Conservation (phyloP, 2,329 filamentous ascomycete species). For the Amauroascus niger region DNA sequence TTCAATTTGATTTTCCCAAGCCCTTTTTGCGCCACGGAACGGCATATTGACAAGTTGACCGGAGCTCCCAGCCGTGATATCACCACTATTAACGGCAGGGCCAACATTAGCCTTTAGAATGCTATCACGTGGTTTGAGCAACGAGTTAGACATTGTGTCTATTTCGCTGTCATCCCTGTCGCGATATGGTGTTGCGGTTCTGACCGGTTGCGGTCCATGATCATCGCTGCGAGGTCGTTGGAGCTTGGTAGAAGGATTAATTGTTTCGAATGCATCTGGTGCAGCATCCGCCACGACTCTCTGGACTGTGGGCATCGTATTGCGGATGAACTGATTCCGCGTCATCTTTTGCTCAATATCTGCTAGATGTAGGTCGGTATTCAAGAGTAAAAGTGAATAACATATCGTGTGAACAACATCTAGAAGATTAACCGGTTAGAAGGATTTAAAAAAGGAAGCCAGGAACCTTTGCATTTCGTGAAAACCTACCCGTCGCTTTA, state of each 20-base stretch:
- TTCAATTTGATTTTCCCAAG: conserved; percentile 85
- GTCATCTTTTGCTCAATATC: conserved; percentile 98
- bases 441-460: too few species aligned
- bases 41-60: conserved; percentile 69
- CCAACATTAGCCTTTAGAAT: conserved; percentile 22
- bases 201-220: neutral
- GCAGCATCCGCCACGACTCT: conserved; percentile 65
- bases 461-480: too few species aligned
- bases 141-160: neutral
- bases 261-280: conserved; percentile 54
- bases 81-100: conserved; percentile 27
- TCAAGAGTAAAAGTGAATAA: conserved; percentile 89
- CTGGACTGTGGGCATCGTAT: conserved; percentile 82
- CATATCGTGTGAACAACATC: conserved; percentile 96
- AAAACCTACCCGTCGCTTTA: conserved; percentile 63
- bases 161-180: conserved; percentile 2
- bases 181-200: conserved; percentile 10
- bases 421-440: conserved; percentile 25
- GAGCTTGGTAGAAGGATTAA: conserved; percentile 22
- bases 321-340: conserved; percentile 84
- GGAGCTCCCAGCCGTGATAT: conserved; percentile 41
- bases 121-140: conserved; percentile 20
- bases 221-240: conserved; percentile 3
- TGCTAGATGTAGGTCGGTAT: conserved; percentile 89
- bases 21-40: conserved; percentile 63